Percentiles rank a stretch among this genome's conserved stretches.
Evolutionary conservation across 768 basidiomycete species (phyloP).

Genomic region (Butyriboletus loyo): DNA sequence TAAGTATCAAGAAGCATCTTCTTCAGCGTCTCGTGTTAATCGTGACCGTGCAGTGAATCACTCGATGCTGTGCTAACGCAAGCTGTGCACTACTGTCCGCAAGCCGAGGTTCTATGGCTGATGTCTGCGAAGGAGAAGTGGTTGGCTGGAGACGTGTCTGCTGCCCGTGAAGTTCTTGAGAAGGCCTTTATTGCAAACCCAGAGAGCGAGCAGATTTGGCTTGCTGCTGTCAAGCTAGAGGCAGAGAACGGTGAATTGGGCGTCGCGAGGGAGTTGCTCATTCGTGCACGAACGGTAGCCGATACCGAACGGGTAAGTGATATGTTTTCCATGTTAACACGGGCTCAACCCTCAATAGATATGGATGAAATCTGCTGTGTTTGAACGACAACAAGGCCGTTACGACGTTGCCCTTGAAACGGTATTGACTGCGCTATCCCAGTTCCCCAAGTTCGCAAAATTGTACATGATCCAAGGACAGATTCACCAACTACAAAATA

Average conservation of each 20-base stretch:
- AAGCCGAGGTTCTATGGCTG: conserved; percentile 95
- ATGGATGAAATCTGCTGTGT: conserved; percentile 98
- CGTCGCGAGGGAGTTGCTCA: conserved; percentile 82
- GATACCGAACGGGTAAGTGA: conserved; percentile 81
- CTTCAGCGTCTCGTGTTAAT: not conserved
- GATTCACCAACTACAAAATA: conserved; percentile 65
- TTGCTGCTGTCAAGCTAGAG: conserved; percentile 95
- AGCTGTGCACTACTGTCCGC: conserved; percentile 89
- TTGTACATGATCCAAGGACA: conserved; percentile 98
- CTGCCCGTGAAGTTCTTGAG: conserved; percentile 86
- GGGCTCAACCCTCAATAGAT: conserved; percentile 53
- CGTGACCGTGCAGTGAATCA: conserved; percentile 52
- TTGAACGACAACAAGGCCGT: conserved; percentile 87
- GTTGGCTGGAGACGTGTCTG: conserved; percentile 83
- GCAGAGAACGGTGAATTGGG: conserved; percentile 91
- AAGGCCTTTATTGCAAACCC: conserved; percentile 92
- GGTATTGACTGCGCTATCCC: conserved; percentile 67
- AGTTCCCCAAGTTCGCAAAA: conserved; percentile 89
- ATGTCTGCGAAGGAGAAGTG: conserved; percentile 99
- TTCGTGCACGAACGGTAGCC: conserved; percentile 85
- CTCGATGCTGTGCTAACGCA: conserved; percentile 77
- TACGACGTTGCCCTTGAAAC: conserved; percentile 72
- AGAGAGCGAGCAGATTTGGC: conserved; percentile 96
- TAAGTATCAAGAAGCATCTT: conserved; percentile 29
- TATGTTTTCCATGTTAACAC: not conserved